These are phyloP conservation scores for Thelephora ganbajun DNA, from an alignment of 768 basidiomycete genomes.

Conservation along the genomic window DNA sequence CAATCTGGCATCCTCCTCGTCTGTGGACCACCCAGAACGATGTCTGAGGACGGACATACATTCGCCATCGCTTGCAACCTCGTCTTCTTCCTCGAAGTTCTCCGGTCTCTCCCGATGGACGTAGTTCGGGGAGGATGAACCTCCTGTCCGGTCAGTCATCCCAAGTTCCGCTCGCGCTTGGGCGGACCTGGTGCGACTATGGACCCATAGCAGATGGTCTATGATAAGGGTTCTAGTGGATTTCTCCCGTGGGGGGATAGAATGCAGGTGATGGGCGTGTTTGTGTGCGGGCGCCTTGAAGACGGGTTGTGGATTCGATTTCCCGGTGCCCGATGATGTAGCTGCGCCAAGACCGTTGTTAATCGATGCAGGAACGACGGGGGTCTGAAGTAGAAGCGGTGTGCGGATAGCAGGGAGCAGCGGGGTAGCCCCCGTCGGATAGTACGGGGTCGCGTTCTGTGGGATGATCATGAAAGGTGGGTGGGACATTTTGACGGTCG, in stretches of 20 bases:
- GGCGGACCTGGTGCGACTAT: conserved; percentile 65
- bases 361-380: too few relatives aligned
- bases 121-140: conserved; percentile 44
- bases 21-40: conserved; percentile 36
- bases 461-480: too few relatives aligned
- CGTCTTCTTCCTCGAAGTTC: conserved; percentile 65
- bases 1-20: conserved; percentile 45
- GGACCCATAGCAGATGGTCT: conserved; percentile 80
- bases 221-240: conserved; percentile 80
- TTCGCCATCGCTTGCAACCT: conserved; percentile 53
- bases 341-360: neutral
- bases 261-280: conserved; percentile 78
- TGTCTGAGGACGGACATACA: conserved; percentile 27
- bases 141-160: conserved; percentile 73
- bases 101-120: conserved; percentile 57
- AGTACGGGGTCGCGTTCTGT: too few relatives aligned
- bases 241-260: conserved; percentile 79
- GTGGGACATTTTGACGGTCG: too few relatives aligned
- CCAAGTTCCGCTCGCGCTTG: conserved; percentile 78
- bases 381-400: too few relatives aligned
- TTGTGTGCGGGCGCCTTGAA: conserved; percentile 73
- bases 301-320: conserved; percentile 10
- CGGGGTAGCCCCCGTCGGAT: too few relatives aligned
- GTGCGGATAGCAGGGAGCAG: too few relatives aligned
- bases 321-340: conserved; percentile 1